Percentiles rank a stretch among this genome's conserved stretches.
phyloP scores from a whole-genome alignment of 2,329 filamentous ascomycete genomes.

The Ceratocystiopsis sp. region DNA sequence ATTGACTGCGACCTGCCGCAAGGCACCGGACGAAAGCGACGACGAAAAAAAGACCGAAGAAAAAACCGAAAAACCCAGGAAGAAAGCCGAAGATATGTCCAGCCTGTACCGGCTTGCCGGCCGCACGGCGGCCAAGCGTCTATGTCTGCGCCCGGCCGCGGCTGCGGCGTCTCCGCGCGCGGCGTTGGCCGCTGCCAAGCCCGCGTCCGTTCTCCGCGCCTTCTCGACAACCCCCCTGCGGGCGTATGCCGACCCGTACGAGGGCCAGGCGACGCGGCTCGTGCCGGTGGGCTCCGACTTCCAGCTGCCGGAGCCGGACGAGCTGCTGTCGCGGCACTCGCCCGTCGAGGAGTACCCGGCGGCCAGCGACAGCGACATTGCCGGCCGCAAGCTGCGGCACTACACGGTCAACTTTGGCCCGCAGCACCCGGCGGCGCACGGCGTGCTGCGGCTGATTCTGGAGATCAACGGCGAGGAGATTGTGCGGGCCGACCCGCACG shows the following conservation, averaged over 20 bases:
- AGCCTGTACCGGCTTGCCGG: constrained; percentile 56
- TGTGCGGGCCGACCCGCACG: constrained; percentile 87
- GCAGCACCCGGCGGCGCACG: constrained; percentile 96
- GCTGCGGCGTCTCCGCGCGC: constrained; percentile 1
- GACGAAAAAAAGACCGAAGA: background rate
- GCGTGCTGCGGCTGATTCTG: constrained; percentile 91
- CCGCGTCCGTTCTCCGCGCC: constrained; percentile 26
- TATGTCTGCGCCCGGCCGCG: constrained; percentile 33
- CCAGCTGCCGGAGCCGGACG: constrained; percentile 27
- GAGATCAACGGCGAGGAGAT: constrained; percentile 98
- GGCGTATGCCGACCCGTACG: constrained; percentile 40
- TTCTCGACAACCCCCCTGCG: constrained; percentile 50
- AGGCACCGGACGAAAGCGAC: too few relatives aligned
- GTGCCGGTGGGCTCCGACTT: constrained; percentile 51
- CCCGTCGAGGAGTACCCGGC: constrained; percentile 22
- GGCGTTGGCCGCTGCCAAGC: constrained; percentile 1
- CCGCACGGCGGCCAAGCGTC: constrained; percentile 46
- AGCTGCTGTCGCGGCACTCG: constrained; percentile 11
- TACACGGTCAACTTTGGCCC: constrained; percentile 99
- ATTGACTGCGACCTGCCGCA: constrained; percentile 8
- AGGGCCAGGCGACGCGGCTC: constrained; percentile 41
- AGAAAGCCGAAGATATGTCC: constrained; percentile 35
- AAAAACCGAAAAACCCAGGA: too few relatives aligned
- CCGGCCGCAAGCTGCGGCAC: constrained; percentile 76
- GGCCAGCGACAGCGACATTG: constrained; percentile 29